Conservation (phyloP, 352 stramenopile species). For the Phytophthora pinifolia region DNA sequence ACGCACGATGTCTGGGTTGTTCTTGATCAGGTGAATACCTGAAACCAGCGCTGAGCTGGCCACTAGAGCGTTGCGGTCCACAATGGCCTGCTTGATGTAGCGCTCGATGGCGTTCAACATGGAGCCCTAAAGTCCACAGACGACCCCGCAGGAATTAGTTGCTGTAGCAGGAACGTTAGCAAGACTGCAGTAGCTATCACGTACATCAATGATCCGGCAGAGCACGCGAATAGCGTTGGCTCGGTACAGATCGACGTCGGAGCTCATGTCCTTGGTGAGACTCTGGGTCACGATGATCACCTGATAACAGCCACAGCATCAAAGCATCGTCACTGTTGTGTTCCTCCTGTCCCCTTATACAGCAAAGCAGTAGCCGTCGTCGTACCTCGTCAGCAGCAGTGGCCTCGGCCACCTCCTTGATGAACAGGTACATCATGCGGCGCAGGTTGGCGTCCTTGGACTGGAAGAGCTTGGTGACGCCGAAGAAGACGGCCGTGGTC, state of each 20-base stretch:
- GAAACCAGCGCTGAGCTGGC: slow-evolving; percentile 96
- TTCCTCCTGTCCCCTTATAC: slow-evolving; percentile 1
- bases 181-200: slow-evolving; percentile 5
- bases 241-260: slow-evolving; percentile 96
- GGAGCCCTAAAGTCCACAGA: slow-evolving; percentile 49
- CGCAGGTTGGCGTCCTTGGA: slow-evolving; percentile 96
- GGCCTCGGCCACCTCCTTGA: slow-evolving; percentile 96
- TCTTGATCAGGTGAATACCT: slow-evolving; percentile 94
- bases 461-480: slow-evolving; percentile 99
- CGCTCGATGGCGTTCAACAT: slow-evolving; percentile 92
- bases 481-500: slow-evolving; percentile 99
- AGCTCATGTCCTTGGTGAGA: slow-evolving; percentile 99
- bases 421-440: slow-evolving; percentile 99
- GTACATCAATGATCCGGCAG: slow-evolving; percentile 93
- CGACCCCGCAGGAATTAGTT: slow-evolving; percentile 9
- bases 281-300: slow-evolving; percentile 99
- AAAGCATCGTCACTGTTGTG: slow-evolving; percentile 11
- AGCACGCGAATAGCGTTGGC: slow-evolving; percentile 99
- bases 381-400: slow-evolving; percentile 84
- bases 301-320: slow-evolving; percentile 58
- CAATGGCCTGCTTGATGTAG: slow-evolving; percentile 99
- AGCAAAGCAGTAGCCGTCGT: too few relatives aligned
- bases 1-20: slow-evolving; percentile 90
- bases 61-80: slow-evolving; percentile 97
- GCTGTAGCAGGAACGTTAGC: not conserved